Evolutionary conservation across 2,329 filamentous ascomycete species (phyloP), one percentile per base, ranked within the genome.

Genomic region (Trichoderma lentiforme): DNA sequence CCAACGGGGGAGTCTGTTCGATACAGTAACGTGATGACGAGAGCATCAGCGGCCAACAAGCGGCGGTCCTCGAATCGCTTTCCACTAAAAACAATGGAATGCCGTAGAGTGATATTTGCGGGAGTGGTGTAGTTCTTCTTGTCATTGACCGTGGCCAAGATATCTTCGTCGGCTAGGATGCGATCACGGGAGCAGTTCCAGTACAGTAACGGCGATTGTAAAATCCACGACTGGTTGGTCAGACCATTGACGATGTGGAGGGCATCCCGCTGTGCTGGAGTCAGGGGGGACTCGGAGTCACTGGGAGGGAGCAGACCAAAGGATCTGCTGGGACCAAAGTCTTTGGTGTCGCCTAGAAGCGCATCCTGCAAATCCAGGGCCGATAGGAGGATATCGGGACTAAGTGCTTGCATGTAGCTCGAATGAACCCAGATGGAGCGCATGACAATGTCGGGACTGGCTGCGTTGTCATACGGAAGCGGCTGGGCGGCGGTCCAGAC

Each of bases 381-480:
- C 57, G 88, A 86, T 36, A 88, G 83, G 58, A 95, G 83, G 12
- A 95, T 86, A 7, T 90, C 84, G 66, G 85, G 85, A 64, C 92
- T 85, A 43, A 95, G 84, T 12, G 92, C 93, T 76, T 90, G 86
- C 90, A 95, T 95, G 78, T 94, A 94, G 79, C 88, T 91, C 74
- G 92, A 92, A 77, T 95, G 92, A 18, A 95, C 87, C 93, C 93
- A 95, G 71, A 93, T 87, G 71, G 93, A 93, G 75, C 92, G 91
- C 89, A 95, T 92, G 71, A 92, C 89, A n/a, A 95, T 89, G 79
- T 95, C 92, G 4, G 91, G 87, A 68, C 84, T 82, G 58, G 84
- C 83, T 30, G 82, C 78, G 5, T 82, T 81, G 69, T 84, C 83
- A 62, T 87, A 87, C 43, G 87, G 82, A 69, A 92, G 83, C 32